Base-by-base conservation (phyloP, 306 rosid species). In the Datisca glomerata region DNA sequence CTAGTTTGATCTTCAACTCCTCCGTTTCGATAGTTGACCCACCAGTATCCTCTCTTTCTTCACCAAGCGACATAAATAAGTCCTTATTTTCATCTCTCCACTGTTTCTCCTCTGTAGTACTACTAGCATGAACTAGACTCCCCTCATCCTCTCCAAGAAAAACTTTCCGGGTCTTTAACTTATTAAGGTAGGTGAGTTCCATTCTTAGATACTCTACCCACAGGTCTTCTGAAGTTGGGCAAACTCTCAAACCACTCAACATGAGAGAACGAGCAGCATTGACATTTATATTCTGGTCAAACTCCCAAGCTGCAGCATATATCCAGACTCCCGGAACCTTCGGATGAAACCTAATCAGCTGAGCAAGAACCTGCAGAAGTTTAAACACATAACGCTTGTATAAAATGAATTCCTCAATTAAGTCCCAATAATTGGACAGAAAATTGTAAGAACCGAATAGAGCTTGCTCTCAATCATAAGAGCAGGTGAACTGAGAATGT, bases 251-350 rank as follows among this genome's bases (percentile, higher is more conserved):
- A 58, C 95, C 97, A 41, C 56, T 78, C 46, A 72, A 81, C 97
- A 89, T 89, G 40, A 80, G 66, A 72, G 85, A 76, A 44, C 95
- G 97, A 7, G 95, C 93, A 24, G 93, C 76, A 22, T 60, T 69
- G 10, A 77, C 86, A 61, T 89, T 89, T 53, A 67, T 60, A 70
- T 77, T 77, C 43, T 66, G 75, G 68, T 80, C 95, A 47, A 89
- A 89, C 68, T 89, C 97, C 97, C 97, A 89, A 70, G 93, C 91
- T 18, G 97, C 97, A 55, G 93, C 93, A 68, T 89, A 89, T 12
- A 89, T 74, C 97, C 97, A 89, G 57, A 75, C 80, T 37, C 84
- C 81, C 0, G 95, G 86, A 41, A 80, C 86, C 68, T 77, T 89
- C 8, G 97, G 85, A 41, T 89, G 97, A 65, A 83, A 77, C 68